Conservation (phyloP, 2,329 filamentous ascomycete genomes). For the Aspergillus ochraceus region DNA sequence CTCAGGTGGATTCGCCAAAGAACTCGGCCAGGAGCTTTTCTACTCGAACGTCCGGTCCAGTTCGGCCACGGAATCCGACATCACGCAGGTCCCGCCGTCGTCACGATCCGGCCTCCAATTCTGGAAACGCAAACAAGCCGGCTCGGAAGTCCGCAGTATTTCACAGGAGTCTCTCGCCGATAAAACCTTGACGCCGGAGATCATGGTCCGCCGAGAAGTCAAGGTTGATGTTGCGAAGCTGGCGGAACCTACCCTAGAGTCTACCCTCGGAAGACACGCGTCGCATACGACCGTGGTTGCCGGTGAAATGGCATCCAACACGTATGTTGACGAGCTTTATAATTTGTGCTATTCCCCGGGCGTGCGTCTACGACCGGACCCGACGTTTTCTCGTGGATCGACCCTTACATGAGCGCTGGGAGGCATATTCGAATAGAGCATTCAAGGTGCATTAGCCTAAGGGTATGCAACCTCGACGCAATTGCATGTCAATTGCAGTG, state of each 20-base stretch:
- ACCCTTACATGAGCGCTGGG: not conserved
- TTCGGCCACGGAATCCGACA: slow-evolving; percentile 25
- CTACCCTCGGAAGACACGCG: slow-evolving; percentile 19
- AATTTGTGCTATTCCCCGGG: slow-evolving; percentile 33
- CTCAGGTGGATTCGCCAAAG: slow-evolving; percentile 60
- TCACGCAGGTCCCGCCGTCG: slow-evolving; percentile 11
- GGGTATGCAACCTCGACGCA: too few species aligned
- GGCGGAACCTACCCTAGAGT: slow-evolving; percentile 21
- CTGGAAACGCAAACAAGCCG: slow-evolving; percentile 21
- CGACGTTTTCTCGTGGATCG: slow-evolving; percentile 13
- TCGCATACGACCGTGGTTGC: slow-evolving; percentile 26
- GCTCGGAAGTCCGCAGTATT: not conserved
- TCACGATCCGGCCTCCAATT: slow-evolving; percentile 21
- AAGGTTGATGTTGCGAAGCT: slow-evolving; percentile 51
- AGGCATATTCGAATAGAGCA: too few species aligned
- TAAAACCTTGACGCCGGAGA: slow-evolving; percentile 50
- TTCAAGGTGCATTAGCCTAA: too few species aligned
- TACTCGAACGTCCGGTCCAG: slow-evolving; percentile 34
- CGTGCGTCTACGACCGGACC: slow-evolving; percentile 27
- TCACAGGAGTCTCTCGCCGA: slow-evolving; percentile 25
- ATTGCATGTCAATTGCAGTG: too few species aligned
- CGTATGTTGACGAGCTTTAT: slow-evolving; percentile 51
- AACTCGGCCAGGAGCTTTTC: slow-evolving; percentile 62
- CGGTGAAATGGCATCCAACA: slow-evolving; percentile 29
- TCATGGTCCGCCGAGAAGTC: slow-evolving; percentile 64